Base-by-base conservation (phyloP, 768 basidiomycete genomes). In the Naganishia randhawae region DNA sequence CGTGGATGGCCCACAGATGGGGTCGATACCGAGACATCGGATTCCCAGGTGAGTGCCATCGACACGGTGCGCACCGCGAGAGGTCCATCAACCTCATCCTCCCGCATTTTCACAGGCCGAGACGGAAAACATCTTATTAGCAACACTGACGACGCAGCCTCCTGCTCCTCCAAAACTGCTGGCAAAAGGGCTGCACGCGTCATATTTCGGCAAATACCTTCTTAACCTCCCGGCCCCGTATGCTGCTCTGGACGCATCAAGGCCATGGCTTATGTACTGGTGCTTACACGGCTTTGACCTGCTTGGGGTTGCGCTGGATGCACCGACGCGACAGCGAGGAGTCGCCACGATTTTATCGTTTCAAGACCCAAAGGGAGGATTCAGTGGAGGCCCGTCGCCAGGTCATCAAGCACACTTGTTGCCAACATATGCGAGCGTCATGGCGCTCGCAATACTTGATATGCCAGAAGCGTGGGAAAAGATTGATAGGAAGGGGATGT, bases 181-280 rank as follows among this genome's bases (percentile, higher is more conserved):
- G 4, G 82, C 89, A 45, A 85, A 84, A 74, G 84, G 85, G 50
- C 77, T 82, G 1, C 93, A 96, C 76, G 81, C 92, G 71, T 85
- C 88, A 69, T 95, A 86, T 75, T 85, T 95, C 27, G 83, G 86
- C 1, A 83, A 87, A 29, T 85, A 88, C 39, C 74, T 87, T 9
- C 89, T 92, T 75, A 87, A 91, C 1, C 89, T 98, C 50, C 91
- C 93, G 0, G 82, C 83, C 13, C 83, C 87, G 65, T 98, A 91
- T 77, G 84, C 83, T 22, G 87, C 86, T 52, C 89, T 97, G 74
- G 96, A 98, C 77, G 94, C 95, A 0, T 93, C 91, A 72, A 88
- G 95, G 73, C 90, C 96, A 0, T 98, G 96, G 96, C 82, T 97
- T 32, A 77, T 97, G 68, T 97, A 90, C 81, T 98, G 96, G 94